phyloP scores from a whole-genome alignment of 1,284 basidiomycete genomes.

The Heliocybe sulcata region DNA sequence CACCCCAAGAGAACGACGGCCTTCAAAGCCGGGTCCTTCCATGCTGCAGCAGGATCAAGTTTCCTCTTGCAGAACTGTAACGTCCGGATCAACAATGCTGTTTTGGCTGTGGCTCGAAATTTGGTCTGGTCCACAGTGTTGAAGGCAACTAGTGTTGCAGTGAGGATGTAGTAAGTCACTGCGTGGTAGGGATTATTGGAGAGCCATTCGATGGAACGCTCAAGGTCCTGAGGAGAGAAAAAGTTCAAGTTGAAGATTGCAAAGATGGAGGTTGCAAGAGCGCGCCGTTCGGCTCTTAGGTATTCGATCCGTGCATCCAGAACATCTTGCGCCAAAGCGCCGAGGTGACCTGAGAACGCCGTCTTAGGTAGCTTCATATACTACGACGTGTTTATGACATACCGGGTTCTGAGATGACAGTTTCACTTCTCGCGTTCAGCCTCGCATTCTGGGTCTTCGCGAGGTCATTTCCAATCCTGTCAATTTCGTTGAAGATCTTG shows the following conservation, averaged over 20 bases:
- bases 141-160: conserved; percentile 59
- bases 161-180: conserved; percentile 68
- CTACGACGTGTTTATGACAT: conserved; percentile 5
- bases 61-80: conserved; percentile 40
- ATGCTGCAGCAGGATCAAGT: conserved; percentile 42
- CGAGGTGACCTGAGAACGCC: conserved; percentile 25
- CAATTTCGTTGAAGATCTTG: conserved; percentile 59
- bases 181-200: conserved; percentile 52
- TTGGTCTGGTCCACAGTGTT: conserved; percentile 57
- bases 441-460: conserved; percentile 46
- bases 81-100: conserved; percentile 33
- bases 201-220: conserved; percentile 61
- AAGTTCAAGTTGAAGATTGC: conserved; percentile 58
- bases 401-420: conserved; percentile 51
- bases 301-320: conserved; percentile 62
- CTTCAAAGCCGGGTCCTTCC: conserved; percentile 73
- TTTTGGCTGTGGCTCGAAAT: conserved; percentile 33
- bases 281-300: conserved; percentile 63
- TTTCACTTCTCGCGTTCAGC: conserved; percentile 58
- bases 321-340: conserved; percentile 55
- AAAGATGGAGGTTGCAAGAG: conserved; percentile 55
- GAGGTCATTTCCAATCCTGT: conserved; percentile 44
- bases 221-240: conserved; percentile 51
- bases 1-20: conserved; percentile 79
- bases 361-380: conserved; percentile 6